These are phyloP conservation scores for Blastomyces percursus DNA, from an alignment of 2,329 filamentous ascomycete species.

Conservation along the genomic window DNA sequence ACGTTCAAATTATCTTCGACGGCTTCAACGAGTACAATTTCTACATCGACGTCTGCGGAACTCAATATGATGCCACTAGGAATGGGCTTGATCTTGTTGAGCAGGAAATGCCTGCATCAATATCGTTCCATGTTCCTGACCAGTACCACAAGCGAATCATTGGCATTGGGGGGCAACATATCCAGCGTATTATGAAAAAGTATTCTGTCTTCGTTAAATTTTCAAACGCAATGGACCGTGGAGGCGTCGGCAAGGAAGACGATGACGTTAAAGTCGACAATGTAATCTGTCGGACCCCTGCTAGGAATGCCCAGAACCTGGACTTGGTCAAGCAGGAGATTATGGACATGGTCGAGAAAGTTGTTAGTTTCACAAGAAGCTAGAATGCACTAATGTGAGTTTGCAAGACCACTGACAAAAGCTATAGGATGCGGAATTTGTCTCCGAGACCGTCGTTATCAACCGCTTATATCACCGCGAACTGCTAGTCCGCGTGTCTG, in stretches of 20 bases:
- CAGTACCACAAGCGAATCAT: slow-evolving; percentile 99
- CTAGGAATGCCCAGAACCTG: slow-evolving; percentile 90
- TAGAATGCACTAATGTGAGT: not conserved
- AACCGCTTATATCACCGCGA: slow-evolving; percentile 93
- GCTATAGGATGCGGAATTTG: slow-evolving; percentile 79
- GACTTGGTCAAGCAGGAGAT: slow-evolving; percentile 98
- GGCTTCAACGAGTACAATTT: slow-evolving; percentile 99
- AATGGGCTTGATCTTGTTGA: slow-evolving; percentile 86
- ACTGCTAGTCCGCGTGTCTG: slow-evolving; percentile 72
- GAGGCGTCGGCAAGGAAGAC: slow-evolving; percentile 84
- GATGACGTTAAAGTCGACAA: slow-evolving; percentile 99
- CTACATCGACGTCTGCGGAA: slow-evolving; percentile 93
- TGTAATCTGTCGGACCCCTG: slow-evolving; percentile 94
- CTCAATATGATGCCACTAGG: slow-evolving; percentile 87
- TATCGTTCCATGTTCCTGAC: slow-evolving; percentile 97
- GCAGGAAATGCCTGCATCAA: slow-evolving; percentile 97
- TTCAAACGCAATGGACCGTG: slow-evolving; percentile 96
- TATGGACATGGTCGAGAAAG: slow-evolving; percentile 97
- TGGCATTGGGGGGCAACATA: slow-evolving; percentile 94
- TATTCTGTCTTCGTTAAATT: slow-evolving; percentile 99
- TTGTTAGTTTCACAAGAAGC: slow-evolving; percentile 42
- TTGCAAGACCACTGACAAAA: slow-evolving; percentile 5
- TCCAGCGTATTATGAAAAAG: slow-evolving; percentile 99
- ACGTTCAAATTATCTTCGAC: slow-evolving; percentile 97
- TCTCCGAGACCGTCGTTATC: slow-evolving; percentile 83